Percentiles rank a stretch among this genome's conserved stretches.
Evolutionary conservation across 306 rosid genomes (phyloP).

Genomic region (Lathyrus aphaca): DNA sequence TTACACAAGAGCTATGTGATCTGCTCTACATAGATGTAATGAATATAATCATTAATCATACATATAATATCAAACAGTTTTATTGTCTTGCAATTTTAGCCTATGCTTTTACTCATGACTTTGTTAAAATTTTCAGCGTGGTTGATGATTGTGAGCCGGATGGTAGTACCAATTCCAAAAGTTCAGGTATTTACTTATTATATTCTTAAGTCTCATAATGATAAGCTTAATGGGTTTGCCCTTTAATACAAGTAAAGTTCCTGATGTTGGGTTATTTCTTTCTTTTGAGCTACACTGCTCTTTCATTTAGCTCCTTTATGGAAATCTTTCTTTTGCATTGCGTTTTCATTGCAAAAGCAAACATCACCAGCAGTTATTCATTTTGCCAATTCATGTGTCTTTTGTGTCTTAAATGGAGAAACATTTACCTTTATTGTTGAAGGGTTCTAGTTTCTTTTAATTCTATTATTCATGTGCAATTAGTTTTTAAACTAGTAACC

Average conservation of each 20-base stretch:
- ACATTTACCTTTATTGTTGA: slow-evolving; percentile 22
- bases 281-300: slow-evolving; percentile 2
- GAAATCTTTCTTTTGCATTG: slow-evolving; percentile 18
- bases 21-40: slow-evolving; percentile 24
- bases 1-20: slow-evolving; percentile 8
- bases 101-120: slow-evolving; percentile 23
- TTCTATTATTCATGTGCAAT: slow-evolving; percentile 3
- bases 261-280: slow-evolving; percentile 27
- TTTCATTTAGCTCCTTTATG: slow-evolving; percentile 9
- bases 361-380: background rate
- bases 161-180: slow-evolving; percentile 39
- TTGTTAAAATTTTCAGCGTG: slow-evolving; percentile 60
- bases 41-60: slow-evolving; percentile 21
- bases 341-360: slow-evolving; percentile 6
- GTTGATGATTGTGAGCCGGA: slow-evolving; percentile 62
- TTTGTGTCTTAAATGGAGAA: slow-evolving; percentile 5
- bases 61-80: slow-evolving; percentile 14
- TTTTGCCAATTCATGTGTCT: background rate
- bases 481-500: slow-evolving; percentile 5
- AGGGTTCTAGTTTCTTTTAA: slow-evolving; percentile 34
- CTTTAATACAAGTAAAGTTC: slow-evolving; percentile 1
- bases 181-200: slow-evolving; percentile 56
- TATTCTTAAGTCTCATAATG: slow-evolving; percentile 17
- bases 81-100: slow-evolving; percentile 16
- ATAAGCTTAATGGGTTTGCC: slow-evolving; percentile 8